Base-by-base conservation (phyloP, 163 green algal genomes). In the Chlorella variabilis region DNA sequence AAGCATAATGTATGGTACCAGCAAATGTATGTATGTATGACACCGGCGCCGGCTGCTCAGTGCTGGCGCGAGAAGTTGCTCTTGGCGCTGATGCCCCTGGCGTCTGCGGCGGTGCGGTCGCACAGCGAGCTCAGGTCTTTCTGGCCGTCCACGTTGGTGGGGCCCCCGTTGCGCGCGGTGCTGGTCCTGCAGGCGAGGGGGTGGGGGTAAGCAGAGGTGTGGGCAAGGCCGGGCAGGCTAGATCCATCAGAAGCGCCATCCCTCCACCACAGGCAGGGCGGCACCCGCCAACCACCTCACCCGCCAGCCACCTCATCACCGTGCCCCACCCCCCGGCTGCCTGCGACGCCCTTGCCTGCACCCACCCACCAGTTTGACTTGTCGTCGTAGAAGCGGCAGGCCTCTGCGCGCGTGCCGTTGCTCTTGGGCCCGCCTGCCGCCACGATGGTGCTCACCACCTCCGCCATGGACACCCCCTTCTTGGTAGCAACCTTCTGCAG, bases 161-260 rank as follows among this genome's bases (percentile, higher is more conserved):
- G 74, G 29, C 74, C 74, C 18, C 74, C 74, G n/a, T 61, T 39
- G 36, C 56, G 54, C 23, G 71, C 71, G 9, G 71, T 79, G 36
- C 13, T 69, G 36, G 71, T 79, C 71, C 71, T 79, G 71, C 25
- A 17, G n/a, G n/a, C n/a, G n/a, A n/a, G n/a, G n/a, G n/a, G n/a
- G n/a, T n/a, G 33, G 49, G 2, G 11, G n/a, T 11, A 31, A 2
- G n/a, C 31, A 33, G 25, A n/a, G 29, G 18, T n/a, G n/a, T n/a
- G n/a, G n/a, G n/a, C n/a, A n/a, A n/a, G n/a, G n/a, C n/a, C n/a
- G n/a, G n/a, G n/a, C n/a, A n/a, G n/a, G n/a, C n/a, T n/a, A n/a
- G n/a, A n/a, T n/a, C n/a, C n/a, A n/a, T n/a, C n/a, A n/a, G n/a
- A n/a, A n/a, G n/a, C n/a, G n/a, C n/a, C n/a, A n/a, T n/a, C n/a